Base-by-base conservation (phyloP, 1,139 yeast genomes). In the Yamadazyma trypodendri region DNA sequence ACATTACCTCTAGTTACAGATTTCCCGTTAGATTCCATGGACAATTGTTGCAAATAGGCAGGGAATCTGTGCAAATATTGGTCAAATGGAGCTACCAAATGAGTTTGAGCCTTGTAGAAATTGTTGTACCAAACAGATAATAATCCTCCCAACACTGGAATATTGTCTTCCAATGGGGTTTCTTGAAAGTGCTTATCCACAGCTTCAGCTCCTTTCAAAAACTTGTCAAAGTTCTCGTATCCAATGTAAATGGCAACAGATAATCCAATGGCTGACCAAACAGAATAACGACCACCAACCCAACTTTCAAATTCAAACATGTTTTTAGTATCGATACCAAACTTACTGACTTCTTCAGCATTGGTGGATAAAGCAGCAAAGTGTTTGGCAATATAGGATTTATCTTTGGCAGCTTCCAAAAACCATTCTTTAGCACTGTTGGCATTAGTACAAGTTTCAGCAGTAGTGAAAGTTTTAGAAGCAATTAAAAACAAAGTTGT, bases 221-320 rank as follows among this genome's bases (percentile, higher is more conserved):
- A 88, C 45, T 76, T 77, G 45, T 86, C 89, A 60, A 92, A 92
- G 77, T 89, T 87, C 50, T 92, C 97, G 63, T 65, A 92, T 47
- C 98, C 98, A 66, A 92, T 84, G 79, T 85, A 92, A 56, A 92
- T 72, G 55, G 96, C 95, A 47, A 92, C 92, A 24, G 97, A 87
- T 55, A 92, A 80, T 46, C 98, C 98, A 65, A 92, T 92, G 50
- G 98, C 94, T 31, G 96, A 87, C 98, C 98, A 92, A 43, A 92
- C 98, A 18, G 97, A 90, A 81, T 92, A 92, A 69, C 98, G 84
- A 59, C 98, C 98, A 59, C 98, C 98, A 47, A 92, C 98, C 98
- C 98, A 92, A 72, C 74, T 84, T 67, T 89, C 97, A 59, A 92
- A 92, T 44, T 95, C 97, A 69, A 92, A 92, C 98, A 92, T 92